Evolutionary conservation across 129 eudicot species (phyloP).

Genomic region (Glebionis coronaria): DNA sequence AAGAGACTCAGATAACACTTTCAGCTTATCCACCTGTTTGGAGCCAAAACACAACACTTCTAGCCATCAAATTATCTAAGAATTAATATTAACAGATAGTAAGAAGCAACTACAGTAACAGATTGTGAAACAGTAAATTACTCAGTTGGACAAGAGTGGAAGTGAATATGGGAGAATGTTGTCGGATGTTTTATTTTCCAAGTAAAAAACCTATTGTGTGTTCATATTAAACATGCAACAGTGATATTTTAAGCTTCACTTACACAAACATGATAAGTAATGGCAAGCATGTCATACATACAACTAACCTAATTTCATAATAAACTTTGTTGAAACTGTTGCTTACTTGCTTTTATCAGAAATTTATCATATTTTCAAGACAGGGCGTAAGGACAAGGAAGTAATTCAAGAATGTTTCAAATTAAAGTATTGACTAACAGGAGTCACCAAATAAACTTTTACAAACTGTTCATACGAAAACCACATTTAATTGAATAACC

Average conservation of each 20-base stretch:
- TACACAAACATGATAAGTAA: background rate
- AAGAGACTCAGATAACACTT: conserved; percentile 86
- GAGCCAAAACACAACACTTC: conserved; percentile 14
- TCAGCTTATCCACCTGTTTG: conserved; percentile 86
- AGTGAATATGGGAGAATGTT: no score
- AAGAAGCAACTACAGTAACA: no score
- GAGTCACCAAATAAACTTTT: background rate
- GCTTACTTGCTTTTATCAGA: conserved; percentile 1
- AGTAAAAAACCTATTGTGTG: no score
- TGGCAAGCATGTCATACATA: conserved; percentile 2
- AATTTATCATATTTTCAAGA: background rate
- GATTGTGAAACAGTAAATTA: no score
- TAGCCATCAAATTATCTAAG: conserved; percentile 1
- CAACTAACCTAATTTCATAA: background rate
- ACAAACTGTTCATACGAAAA: no score
- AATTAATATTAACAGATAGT: no score
- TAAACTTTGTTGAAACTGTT: background rate
- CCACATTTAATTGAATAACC: no score
- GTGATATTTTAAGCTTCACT: no score
- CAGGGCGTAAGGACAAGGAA: background rate
- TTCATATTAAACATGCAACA: no score
- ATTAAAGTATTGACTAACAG: background rate
- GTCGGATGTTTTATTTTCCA: no score
- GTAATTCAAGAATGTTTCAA: background rate
- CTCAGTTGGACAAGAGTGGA: no score